A percentile compares a stretch with the other conserved stretches of the same genome.
These are phyloP conservation scores for Verbascum thapsus DNA, from an alignment of 257 asterid genomes.

Conservation along the genomic window DNA sequence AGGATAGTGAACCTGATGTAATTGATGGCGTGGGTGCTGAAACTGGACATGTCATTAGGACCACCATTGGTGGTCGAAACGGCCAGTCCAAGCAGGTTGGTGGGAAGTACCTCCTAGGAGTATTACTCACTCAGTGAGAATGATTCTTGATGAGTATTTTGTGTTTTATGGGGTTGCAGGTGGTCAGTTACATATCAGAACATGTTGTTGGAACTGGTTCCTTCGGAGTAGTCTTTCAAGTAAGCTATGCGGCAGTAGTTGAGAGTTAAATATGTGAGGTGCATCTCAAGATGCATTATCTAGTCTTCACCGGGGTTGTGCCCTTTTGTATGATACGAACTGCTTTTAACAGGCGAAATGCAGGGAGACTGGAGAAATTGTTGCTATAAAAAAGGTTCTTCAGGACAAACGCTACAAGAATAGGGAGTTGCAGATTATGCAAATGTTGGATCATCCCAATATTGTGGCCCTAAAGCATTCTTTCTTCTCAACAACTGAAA, in stretches of 20 bases:
- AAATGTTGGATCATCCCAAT: conserved; percentile 97
- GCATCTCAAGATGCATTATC: conserved; percentile 17
- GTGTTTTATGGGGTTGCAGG: conserved; percentile 53
- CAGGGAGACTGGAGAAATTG: conserved; percentile 93
- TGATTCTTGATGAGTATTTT: conserved; percentile 24
- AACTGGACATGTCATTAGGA: conserved; percentile 86
- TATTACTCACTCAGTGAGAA: conserved; percentile 31
- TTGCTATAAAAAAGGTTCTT: conserved; percentile 96
- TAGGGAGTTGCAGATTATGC: conserved; percentile 96
- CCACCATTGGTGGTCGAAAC: conserved; percentile 85
- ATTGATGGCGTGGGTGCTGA: conserved; percentile 96
- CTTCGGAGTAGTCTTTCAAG: conserved; percentile 94
- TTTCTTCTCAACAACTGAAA: conserved; percentile 83
- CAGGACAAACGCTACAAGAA: conserved; percentile 98
- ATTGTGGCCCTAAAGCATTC: conserved; percentile 90
- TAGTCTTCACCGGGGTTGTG: conserved; percentile 23
- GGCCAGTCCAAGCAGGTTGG: conserved; percentile 95
- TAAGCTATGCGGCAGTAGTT: conserved; percentile 42
- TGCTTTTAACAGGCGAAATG: conserved; percentile 77
- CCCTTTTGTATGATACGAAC: conserved; percentile 25
- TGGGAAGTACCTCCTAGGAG: conserved; percentile 26
- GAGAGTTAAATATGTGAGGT: conserved; percentile 15
- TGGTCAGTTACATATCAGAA: conserved; percentile 88
- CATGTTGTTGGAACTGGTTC: conserved; percentile 98
- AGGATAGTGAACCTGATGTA: conserved; percentile 94